These are phyloP conservation scores for Cydonia oblonga DNA, from an alignment of 331 rosid species.

Conservation along the genomic window DNA sequence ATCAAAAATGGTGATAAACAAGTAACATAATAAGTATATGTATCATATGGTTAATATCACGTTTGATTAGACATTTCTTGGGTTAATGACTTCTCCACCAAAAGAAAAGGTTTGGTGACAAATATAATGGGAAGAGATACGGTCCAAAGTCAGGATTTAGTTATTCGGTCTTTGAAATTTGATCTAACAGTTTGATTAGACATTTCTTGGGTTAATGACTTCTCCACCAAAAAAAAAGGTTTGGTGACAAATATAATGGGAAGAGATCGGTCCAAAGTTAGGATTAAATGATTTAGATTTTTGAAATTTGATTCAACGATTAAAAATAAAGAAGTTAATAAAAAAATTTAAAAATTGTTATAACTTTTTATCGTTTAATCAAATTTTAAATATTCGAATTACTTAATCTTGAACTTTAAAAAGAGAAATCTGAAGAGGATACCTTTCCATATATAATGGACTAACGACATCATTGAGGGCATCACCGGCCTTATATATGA, in stretches of 20 bases:
- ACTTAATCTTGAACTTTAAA: rapidly evolving
- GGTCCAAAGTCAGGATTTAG: no score
- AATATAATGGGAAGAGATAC: no score
- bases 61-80: not conserved
- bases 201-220: not conserved
- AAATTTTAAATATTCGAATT: rapidly evolving
- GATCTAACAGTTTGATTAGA: not conserved
- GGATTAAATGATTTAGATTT: no score
- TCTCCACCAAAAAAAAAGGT: not conserved
- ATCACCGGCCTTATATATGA: not conserved
- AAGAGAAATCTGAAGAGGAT: rapidly evolving
- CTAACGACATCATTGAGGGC: no score
- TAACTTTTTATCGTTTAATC: no score
- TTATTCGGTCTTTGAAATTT: no score
- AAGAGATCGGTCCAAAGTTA: no score
- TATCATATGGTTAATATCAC: not conserved
- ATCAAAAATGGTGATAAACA: conserved; percentile 21
- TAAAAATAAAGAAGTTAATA: no score
- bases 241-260: no score
- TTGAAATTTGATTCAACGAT: rapidly evolving
- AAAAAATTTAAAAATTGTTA: rapidly evolving
- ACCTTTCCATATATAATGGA: no score
- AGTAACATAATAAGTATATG: not conserved
- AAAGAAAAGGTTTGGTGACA: not conserved
- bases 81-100: not conserved